Percentiles rank a stretch among this genome's conserved stretches.
Evolutionary conservation across 2,329 filamentous ascomycete species (phyloP).

Genomic region (Neonectria faginata): DNA sequence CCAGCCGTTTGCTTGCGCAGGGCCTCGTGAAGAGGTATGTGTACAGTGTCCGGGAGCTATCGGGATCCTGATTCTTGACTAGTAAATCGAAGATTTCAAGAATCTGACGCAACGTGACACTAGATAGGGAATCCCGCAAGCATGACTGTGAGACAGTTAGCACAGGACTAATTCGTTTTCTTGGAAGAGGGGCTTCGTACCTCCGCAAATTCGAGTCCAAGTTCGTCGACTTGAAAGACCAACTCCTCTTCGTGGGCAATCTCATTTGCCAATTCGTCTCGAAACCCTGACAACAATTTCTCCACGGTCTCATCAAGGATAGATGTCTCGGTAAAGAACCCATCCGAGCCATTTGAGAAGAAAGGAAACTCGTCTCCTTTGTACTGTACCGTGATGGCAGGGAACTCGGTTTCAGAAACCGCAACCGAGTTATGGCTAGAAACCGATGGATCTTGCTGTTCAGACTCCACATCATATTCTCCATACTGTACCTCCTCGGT

Average conservation of each 20-base stretch:
- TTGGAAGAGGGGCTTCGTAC: slow-evolving; percentile 47
- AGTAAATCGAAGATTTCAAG: slow-evolving; percentile 57
- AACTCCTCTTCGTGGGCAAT: slow-evolving; percentile 60
- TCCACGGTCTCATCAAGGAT: slow-evolving; percentile 59
- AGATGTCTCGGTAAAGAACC: slow-evolving; percentile 59
- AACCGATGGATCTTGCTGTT: slow-evolving; percentile 17
- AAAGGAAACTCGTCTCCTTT: slow-evolving; percentile 58
- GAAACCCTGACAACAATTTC: slow-evolving; percentile 57
- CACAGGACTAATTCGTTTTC: background rate
- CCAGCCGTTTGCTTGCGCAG: slow-evolving; percentile 53
- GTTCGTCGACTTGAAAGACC: slow-evolving; percentile 63
- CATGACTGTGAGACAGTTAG: slow-evolving; percentile 52
- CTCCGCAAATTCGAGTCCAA: slow-evolving; percentile 66
- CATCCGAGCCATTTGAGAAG: slow-evolving; percentile 51
- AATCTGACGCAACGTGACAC: slow-evolving; percentile 56
- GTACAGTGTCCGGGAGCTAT: slow-evolving; percentile 54
- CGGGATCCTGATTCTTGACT: slow-evolving; percentile 58
- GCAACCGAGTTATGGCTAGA: slow-evolving; percentile 28
- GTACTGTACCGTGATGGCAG: slow-evolving; percentile 56
- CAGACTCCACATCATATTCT: slow-evolving; percentile 1
- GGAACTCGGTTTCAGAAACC: slow-evolving; percentile 43
- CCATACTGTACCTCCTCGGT: slow-evolving; percentile 18
- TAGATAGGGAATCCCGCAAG: slow-evolving; percentile 49
- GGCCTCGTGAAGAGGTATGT: slow-evolving; percentile 57
- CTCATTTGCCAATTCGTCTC: slow-evolving; percentile 60